Evolutionary conservation across 805 yeast species (phyloP).

Genomic region (Lipomyces sp.): DNA sequence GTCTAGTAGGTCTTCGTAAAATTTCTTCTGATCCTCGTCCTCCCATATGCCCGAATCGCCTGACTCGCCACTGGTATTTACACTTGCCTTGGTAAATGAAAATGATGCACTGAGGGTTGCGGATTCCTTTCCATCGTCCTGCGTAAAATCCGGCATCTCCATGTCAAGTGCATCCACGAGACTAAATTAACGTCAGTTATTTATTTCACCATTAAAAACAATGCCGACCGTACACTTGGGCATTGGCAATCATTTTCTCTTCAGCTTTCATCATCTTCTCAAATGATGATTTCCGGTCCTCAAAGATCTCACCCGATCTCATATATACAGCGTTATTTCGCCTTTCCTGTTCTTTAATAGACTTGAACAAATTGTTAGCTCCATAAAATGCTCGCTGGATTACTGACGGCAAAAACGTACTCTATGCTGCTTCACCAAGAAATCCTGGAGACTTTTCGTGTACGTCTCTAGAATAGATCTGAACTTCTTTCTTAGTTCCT

Average conservation of each 20-base stretch:
- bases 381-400: constrained; percentile 41
- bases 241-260: constrained; percentile 53
- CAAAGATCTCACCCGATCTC: constrained; percentile 65
- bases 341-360: constrained; percentile 46
- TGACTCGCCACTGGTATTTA: constrained; percentile 43
- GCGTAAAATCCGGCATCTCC: constrained; percentile 48
- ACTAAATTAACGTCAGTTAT: constrained; percentile 14
- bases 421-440: constrained; percentile 20
- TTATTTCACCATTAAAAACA: neutral
- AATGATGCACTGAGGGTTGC: constrained; percentile 34
- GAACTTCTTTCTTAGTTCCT: constrained; percentile 40
- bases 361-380: constrained; percentile 3
- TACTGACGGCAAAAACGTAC: neutral
- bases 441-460: constrained; percentile 4
- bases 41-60: constrained; percentile 58
- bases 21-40: constrained; percentile 63
- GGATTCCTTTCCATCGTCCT: constrained; percentile 41
- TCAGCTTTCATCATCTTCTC: constrained; percentile 44
- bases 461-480: constrained; percentile 31
- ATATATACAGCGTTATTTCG: constrained; percentile 61
- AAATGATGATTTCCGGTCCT: constrained; percentile 44
- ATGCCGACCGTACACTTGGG: constrained; percentile 42
- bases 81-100: constrained; percentile 32
- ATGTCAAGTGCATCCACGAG: constrained; percentile 53
- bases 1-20: constrained; percentile 71